Evolutionary conservation across 148 eudicot species (phyloP), one percentile per base, ranked within the genome.

Genomic region (Rhododendron molle): DNA sequence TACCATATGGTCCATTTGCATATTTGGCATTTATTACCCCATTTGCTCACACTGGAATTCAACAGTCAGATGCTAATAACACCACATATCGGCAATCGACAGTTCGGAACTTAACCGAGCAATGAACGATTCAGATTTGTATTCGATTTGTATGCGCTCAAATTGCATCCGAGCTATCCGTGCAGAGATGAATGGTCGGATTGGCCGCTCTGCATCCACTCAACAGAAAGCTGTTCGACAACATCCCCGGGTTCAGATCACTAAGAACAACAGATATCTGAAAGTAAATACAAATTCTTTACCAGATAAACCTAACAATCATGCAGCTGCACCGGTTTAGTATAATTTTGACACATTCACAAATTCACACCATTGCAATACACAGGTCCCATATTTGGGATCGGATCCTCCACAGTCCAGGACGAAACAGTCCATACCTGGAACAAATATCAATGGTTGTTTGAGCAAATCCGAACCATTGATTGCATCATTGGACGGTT

Each of bases 11-110:
- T 86, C 90, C 89, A 84, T 84, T 78, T 86, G 38, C 26, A 88
- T 81, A 82, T 89, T 81, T 40, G 81, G 86, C 88, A 88, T 89
- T 92, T 91, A 90, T 90, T 91, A 58, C 81, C 78, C 78, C 87
- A 86, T 83, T 87, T 72, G 49, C 83, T 47, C 58, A 58, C 73
- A 21, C 43, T 36, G 0, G 11, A 13, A 20, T 84, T 82, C 86
- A 87, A 82, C 83, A 87, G 89, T 86, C 88, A 89, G 88, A 74
- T 79, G 92, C 87, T 85, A 73, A 84, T 56, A 83, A 82, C 56
- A 87, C 46, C 83, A 0, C 18, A 54, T 54, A 54, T 54, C 58
- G 83, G 62, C 44, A 6, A 40, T 40, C 44, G 1, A 40, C 44
- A 0, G 7, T 0, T 5, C 7, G 7, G 44, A 40, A 5, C 44